Base-by-base conservation (phyloP, 148 eudicot genomes). In the Fagopyrum homotropicum region DNA sequence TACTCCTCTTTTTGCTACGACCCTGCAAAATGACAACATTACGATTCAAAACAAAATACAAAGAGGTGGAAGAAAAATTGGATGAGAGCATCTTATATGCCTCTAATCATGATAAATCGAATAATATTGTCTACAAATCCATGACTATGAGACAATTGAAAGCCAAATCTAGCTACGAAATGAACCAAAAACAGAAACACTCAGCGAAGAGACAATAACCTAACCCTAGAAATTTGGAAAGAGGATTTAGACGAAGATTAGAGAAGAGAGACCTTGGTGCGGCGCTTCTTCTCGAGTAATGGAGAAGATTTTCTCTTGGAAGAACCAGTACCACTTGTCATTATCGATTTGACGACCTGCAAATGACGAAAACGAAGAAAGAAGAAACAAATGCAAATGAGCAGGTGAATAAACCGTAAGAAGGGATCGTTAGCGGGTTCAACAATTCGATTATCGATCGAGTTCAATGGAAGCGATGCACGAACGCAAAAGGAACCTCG, bases 1-100 rank as follows among this genome's bases (percentile, higher is more conserved):
- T 86, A 80, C 76, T 86, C 76, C 52, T 87, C 85, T 86, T 90
- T 86, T 82, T 93, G 79, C 82, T 78, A 74, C 49, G 81, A 68
- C 78, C 83, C 97, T 91, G 86, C 81, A 47, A n/a, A 61, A 54
- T 12, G 35, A 72, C 12, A 47, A 26, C 55, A 49, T 7, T 46
- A 47, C 35, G 44, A 50, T 29, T 72, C 49, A 70, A 45, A 66
- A 66, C 71, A 66, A 30, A 30, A 30, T 61, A 35, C 40, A 35
- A 35, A 35, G 40, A 35, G 40, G 40, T 35, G 40, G 40, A 35
- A 4, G 15, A 29, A 30, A 61, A 69, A 4, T 30, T 16, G 45
- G 48, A 64, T 64, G 0, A 35, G 40, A 35, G 1, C 40, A 35
- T 35, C 40, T 35, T 35, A 1, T 35, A 35, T 47, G 30, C 51